phyloP scores from a whole-genome alignment of 1,139 yeast genomes.

The Debaryomyces fabryi region DNA sequence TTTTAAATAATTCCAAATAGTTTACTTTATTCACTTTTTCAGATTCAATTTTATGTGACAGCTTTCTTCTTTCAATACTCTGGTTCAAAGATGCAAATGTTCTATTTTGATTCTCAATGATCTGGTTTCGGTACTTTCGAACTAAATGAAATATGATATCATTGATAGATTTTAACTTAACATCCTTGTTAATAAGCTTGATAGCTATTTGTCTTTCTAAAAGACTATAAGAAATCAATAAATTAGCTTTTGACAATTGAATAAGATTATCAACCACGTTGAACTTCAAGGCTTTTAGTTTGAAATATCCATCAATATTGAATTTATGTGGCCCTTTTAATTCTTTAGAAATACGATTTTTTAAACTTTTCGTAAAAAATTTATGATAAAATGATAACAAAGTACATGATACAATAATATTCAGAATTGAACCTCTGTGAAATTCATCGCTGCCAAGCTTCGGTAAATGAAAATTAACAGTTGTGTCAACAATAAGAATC shows the following conservation, averaged over 20 bases:
- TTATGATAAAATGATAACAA: constrained; percentile 31
- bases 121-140: constrained; percentile 36
- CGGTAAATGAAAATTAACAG: constrained; percentile 36
- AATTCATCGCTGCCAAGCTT: constrained; percentile 28
- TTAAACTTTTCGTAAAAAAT: constrained; percentile 31
- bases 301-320: constrained; percentile 27
- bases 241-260: constrained; percentile 31
- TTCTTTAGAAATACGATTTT: constrained; percentile 10
- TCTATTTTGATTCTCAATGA: constrained; percentile 28
- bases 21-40: not conserved
- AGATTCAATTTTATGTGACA: not conserved
- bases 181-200: constrained; percentile 29
- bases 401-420: constrained; percentile 27
- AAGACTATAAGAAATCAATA: constrained; percentile 32
- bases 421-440: constrained; percentile 33
- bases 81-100: constrained; percentile 19
- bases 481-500: constrained; percentile 37
- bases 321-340: constrained; percentile 8
- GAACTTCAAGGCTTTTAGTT: constrained; percentile 34
- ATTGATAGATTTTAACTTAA: constrained; percentile 40
- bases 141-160: constrained; percentile 42
- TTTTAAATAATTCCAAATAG: constrained; percentile 31
- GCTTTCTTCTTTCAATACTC: not conserved
- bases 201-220: constrained; percentile 24
- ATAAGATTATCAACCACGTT: constrained; percentile 38